Conservation (phyloP, 2,329 filamentous ascomycete genomes). For the Phialophora verrucosa region DNA sequence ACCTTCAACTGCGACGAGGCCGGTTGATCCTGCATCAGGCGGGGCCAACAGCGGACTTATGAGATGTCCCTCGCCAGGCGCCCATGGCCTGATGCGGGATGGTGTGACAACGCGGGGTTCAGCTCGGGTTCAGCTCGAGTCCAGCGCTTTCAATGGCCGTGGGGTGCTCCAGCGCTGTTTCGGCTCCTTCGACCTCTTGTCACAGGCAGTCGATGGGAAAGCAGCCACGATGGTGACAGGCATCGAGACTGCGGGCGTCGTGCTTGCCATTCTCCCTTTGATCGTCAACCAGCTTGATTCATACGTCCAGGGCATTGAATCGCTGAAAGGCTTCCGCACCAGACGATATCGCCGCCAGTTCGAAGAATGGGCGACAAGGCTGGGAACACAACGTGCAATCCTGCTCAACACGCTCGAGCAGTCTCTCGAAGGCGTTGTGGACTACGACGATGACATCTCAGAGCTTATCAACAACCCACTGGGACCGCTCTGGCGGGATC, state of each 20-base stretch:
- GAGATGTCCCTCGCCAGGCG: background rate
- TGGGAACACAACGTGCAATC: slow-evolving; percentile 32
- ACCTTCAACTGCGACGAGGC: background rate
- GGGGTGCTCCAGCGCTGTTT: background rate
- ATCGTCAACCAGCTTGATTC: slow-evolving; percentile 38
- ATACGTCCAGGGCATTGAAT: slow-evolving; percentile 11
- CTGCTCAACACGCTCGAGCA: slow-evolving; percentile 35
- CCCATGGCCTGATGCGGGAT: background rate
- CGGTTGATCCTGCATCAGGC: background rate
- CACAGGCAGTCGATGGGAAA: background rate
- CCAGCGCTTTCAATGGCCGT: background rate
- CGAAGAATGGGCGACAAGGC: slow-evolving; percentile 30
- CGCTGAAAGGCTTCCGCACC: slow-evolving; percentile 10
- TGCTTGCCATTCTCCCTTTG: slow-evolving; percentile 39
- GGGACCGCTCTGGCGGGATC: slow-evolving; percentile 30
- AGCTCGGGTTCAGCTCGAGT: slow-evolving; percentile 6
- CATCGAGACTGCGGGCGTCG: slow-evolving; percentile 35
- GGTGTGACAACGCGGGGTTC: slow-evolving; percentile 7
- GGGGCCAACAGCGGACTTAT: background rate
- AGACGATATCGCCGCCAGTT: slow-evolving; percentile 25
- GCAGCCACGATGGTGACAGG: slow-evolving; percentile 23
- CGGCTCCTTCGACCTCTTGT: background rate
- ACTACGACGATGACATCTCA: slow-evolving; percentile 32
- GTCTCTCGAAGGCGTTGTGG: slow-evolving; percentile 31
- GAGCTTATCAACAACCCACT: slow-evolving; percentile 30